phyloP scores from a whole-genome alignment of 805 yeast genomes.

The Pichia deserticola region DNA sequence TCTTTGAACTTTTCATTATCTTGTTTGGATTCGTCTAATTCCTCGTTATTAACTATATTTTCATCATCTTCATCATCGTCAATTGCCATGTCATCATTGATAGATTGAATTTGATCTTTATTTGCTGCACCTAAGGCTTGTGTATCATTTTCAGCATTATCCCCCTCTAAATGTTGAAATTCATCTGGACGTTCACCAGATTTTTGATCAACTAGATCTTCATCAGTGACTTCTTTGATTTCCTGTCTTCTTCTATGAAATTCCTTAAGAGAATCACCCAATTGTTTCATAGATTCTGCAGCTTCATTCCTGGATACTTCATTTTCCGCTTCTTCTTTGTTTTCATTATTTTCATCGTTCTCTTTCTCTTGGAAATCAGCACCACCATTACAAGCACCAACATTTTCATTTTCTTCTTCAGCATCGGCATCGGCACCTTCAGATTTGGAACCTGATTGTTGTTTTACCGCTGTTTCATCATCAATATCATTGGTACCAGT shows the following conservation, averaged over 20 bases:
- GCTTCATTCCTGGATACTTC: constrained; percentile 63
- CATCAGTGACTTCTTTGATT: constrained; percentile 62
- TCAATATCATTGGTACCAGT: constrained; percentile 28
- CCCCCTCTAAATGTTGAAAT: constrained; percentile 77
- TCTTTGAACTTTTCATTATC: neutral
- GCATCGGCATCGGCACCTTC: constrained; percentile 33
- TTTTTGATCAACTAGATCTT: constrained; percentile 41
- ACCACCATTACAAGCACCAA: constrained; percentile 59
- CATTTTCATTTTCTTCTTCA: constrained; percentile 43
- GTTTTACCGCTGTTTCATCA: constrained; percentile 30
- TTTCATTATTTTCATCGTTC: constrained; percentile 35
- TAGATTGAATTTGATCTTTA: constrained; percentile 65
- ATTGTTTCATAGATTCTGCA: constrained; percentile 70
- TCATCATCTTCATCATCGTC: constrained; percentile 49
- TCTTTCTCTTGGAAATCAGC: constrained; percentile 32
- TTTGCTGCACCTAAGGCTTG: constrained; percentile 92
- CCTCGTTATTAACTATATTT: constrained; percentile 19
- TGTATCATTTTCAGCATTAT: constrained; percentile 67
- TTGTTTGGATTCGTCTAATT: constrained; percentile 17
- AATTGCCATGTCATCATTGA: constrained; percentile 75
- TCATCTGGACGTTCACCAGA: constrained; percentile 75
- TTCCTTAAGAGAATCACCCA: constrained; percentile 88
- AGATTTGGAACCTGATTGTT: constrained; percentile 27
- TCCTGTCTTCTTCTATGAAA: constrained; percentile 88
- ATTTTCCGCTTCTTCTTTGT: constrained; percentile 39